These are phyloP conservation scores for Arxiozyma slooffiae DNA, from an alignment of 1,139 yeast genomes.

Conservation along the genomic window DNA sequence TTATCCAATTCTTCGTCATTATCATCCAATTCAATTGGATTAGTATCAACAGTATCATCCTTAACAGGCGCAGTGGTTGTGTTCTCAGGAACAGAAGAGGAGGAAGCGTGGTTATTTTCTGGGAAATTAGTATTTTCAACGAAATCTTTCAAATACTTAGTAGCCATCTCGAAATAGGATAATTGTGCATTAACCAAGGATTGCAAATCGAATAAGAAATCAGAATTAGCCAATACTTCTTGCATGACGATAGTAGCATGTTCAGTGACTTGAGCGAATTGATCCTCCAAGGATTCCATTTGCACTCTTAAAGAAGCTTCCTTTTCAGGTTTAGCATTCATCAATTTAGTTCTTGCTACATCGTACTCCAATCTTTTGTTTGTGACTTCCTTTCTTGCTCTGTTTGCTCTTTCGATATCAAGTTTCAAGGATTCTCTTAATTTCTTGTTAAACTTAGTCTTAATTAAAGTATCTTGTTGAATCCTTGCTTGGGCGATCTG, in stretches of 20 bases:
- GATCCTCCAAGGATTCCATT: constrained; percentile 82
- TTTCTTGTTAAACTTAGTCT: constrained; percentile 59
- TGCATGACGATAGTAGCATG: constrained; percentile 82
- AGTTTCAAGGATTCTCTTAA: constrained; percentile 55
- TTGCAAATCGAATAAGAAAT: constrained; percentile 58
- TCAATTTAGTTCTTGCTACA: constrained; percentile 62
- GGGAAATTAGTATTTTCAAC: constrained; percentile 24
- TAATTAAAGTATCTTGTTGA: constrained; percentile 71
- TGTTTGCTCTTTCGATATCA: constrained; percentile 55
- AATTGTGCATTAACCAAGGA: constrained; percentile 73
- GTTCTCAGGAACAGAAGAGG: not conserved
- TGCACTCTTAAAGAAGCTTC: constrained; percentile 67
- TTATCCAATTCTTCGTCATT: not conserved
- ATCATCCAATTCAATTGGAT: constrained; percentile 2
- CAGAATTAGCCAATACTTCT: constrained; percentile 65
- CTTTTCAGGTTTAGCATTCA: constrained; percentile 61
- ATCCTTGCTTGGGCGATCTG: constrained; percentile 77
- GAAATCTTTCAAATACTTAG: constrained; percentile 57
- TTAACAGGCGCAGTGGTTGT: not conserved
- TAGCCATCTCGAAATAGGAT: constrained; percentile 71
- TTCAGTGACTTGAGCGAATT: constrained; percentile 82
- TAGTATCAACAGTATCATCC: not conserved
- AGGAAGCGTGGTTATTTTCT: constrained; percentile 1
- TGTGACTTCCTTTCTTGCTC: constrained; percentile 68
- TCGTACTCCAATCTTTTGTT: constrained; percentile 74